Conservation (phyloP, 805 yeast species). For the Starmerella scarabaei region DNA sequence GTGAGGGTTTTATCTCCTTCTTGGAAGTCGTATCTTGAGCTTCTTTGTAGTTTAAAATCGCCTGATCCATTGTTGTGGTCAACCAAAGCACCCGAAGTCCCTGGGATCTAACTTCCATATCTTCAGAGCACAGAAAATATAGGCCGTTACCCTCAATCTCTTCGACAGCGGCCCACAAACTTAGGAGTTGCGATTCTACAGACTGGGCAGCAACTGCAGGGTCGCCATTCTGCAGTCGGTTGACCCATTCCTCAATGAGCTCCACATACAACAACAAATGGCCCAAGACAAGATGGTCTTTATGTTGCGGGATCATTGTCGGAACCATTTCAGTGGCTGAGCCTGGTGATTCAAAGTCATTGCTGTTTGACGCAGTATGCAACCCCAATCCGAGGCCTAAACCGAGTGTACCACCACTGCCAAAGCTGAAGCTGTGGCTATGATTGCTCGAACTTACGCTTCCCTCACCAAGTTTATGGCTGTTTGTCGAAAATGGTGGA, state of each 20-base stretch:
- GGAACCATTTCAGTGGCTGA: background rate
- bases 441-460: background rate
- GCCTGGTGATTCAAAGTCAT: constrained; percentile 6
- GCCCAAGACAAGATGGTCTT: constrained; percentile 1
- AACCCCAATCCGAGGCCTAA: constrained; percentile 6
- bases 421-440: constrained; percentile 12
- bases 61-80: constrained; percentile 79
- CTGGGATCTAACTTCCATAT: constrained; percentile 53
- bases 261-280: constrained; percentile 57
- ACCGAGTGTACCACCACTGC: constrained; percentile 1
- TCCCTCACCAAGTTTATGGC: background rate
- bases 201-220: constrained; percentile 11
- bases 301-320: background rate
- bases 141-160: constrained; percentile 94
- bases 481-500: background rate
- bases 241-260: constrained; percentile 66
- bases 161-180: constrained; percentile 69
- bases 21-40: constrained; percentile 3
- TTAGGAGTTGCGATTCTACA: constrained; percentile 21
- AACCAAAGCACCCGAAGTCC: constrained; percentile 66
- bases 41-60: constrained; percentile 43
- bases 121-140: constrained; percentile 82
- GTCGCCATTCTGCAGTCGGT: constrained; percentile 18
- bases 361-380: constrained; percentile 4
- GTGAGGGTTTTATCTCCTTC: constrained; percentile 16